Conservation (phyloP, 768 basidiomycete species). For the Albatrellus ellisii region DNA sequence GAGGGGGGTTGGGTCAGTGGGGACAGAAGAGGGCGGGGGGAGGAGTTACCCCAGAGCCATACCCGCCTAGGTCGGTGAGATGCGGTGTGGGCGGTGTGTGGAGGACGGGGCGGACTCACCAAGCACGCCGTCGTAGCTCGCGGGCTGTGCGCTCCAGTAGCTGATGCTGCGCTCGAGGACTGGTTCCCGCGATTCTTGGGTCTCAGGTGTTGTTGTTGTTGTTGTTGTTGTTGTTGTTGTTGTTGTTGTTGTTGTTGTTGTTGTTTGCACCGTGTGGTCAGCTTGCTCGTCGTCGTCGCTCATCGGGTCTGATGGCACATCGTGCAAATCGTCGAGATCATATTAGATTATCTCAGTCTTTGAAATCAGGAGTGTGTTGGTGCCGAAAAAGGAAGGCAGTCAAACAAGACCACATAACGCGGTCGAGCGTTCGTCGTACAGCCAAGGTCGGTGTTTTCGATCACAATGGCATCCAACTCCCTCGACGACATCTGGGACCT, state of each 20-base stretch:
- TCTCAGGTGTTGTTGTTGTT: neutral
- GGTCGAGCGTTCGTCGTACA: constrained; percentile 7
- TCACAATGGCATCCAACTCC: constrained; percentile 17
- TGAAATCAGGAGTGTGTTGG: neutral
- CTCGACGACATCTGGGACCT: constrained; percentile 49
- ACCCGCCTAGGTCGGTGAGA: constrained; percentile 26
- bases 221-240: too few relatives aligned
- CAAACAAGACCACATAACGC: constrained; percentile 16
- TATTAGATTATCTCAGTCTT: neutral
- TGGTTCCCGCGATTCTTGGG: constrained; percentile 23
- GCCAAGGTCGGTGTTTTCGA: neutral
- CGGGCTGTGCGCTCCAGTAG: constrained; percentile 79
- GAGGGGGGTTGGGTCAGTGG: neutral
- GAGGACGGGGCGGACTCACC: constrained; percentile 28
- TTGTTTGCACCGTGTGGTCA: too few relatives aligned
- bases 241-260: too few relatives aligned
- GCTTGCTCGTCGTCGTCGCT: neutral
- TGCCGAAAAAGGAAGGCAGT: constrained; percentile 4
- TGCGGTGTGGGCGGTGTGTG: neutral
- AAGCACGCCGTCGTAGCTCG: constrained; percentile 78
- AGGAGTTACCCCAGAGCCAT: constrained; percentile 36
- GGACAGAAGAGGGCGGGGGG: constrained; percentile 6
- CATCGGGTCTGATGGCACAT: neutral
- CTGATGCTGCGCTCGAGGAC: constrained; percentile 64
- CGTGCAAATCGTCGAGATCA: neutral